phyloP scores from a whole-genome alignment of 257 asterid species.

The Penstemon davidsonii region DNA sequence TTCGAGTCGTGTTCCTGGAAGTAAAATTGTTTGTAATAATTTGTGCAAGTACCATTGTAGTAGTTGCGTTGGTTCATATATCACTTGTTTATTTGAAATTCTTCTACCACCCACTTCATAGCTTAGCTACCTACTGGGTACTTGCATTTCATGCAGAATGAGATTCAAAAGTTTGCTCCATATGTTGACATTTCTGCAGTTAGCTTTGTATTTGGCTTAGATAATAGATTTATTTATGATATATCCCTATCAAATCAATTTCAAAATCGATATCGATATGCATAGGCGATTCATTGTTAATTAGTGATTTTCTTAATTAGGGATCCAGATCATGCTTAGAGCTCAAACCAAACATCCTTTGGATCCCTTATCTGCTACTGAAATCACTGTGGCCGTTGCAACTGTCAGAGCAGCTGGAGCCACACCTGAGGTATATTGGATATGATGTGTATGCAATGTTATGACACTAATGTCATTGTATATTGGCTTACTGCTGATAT shows the following conservation, averaged over 20 bases:
- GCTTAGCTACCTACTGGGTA: neutral
- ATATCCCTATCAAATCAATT: constrained; percentile 2
- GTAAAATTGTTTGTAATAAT: neutral
- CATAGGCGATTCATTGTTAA: constrained; percentile 16
- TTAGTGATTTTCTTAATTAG: constrained; percentile 41
- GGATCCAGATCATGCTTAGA: constrained; percentile 54
- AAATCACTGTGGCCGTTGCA: constrained; percentile 86
- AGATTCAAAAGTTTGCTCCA: constrained; percentile 12
- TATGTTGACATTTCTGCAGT: neutral
- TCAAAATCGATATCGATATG: neutral
- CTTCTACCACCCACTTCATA: neutral
- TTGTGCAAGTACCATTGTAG: too few species aligned
- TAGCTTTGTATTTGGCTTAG: constrained; percentile 12
- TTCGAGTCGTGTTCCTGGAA: neutral
- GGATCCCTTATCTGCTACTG: constrained; percentile 91
- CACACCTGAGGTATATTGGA: constrained; percentile 77
- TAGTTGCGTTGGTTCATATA: neutral
- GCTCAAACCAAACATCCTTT: constrained; percentile 88
- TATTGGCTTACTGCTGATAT: constrained; percentile 13
- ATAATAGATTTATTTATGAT: constrained; percentile 21
- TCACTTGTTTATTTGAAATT: constrained; percentile 23
- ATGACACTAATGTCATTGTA: neutral
- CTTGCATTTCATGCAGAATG: neutral
- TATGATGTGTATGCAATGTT: constrained; percentile 14
- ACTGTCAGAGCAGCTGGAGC: constrained; percentile 98